Percentiles rank a stretch among this genome's conserved stretches.
These are phyloP conservation scores for Whalleya microplaca DNA, from an alignment of 2,329 filamentous ascomycete genomes.

Conservation along the genomic window DNA sequence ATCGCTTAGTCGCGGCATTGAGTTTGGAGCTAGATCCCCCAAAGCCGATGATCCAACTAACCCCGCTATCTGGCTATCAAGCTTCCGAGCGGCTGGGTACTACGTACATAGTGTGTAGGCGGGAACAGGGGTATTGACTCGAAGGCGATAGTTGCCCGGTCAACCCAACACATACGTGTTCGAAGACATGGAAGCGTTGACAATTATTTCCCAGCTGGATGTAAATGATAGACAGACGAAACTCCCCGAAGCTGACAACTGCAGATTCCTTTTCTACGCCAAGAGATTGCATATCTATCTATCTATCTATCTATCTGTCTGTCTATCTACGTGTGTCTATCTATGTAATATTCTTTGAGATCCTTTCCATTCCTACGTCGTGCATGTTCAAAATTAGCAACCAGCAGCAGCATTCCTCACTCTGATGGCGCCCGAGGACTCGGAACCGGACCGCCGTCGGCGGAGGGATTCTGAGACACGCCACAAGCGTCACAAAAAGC, in stretches of 20 bases:
- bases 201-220: slow-evolving; percentile 11
- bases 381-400: slow-evolving; percentile 2
- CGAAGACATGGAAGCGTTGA: slow-evolving; percentile 2
- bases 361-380: background rate
- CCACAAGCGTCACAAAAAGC: slow-evolving; percentile 42
- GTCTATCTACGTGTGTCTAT: no score
- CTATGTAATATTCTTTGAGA: background rate
- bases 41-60: background rate
- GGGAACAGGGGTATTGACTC: slow-evolving; percentile 14
- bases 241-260: background rate
- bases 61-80: slow-evolving; percentile 23
- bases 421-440: slow-evolving; percentile 39
- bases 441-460: slow-evolving; percentile 28
- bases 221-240: slow-evolving; percentile 11
- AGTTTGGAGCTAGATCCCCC: slow-evolving; percentile 2
- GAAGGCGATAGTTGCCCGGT: slow-evolving; percentile 46
- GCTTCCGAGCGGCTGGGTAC: slow-evolving; percentile 4
- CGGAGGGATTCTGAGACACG: slow-evolving; percentile 33
- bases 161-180: slow-evolving; percentile 35
- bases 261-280: slow-evolving; percentile 33
- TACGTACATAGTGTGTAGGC: background rate
- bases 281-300: slow-evolving; percentile 24
- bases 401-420: slow-evolving; percentile 4
- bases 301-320: no score
- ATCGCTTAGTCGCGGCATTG: slow-evolving; percentile 38